Evolutionary conservation across 2,329 filamentous ascomycete species (phyloP), one percentile per base, ranked within the genome.

Genomic region (Apiospora sp.): DNA sequence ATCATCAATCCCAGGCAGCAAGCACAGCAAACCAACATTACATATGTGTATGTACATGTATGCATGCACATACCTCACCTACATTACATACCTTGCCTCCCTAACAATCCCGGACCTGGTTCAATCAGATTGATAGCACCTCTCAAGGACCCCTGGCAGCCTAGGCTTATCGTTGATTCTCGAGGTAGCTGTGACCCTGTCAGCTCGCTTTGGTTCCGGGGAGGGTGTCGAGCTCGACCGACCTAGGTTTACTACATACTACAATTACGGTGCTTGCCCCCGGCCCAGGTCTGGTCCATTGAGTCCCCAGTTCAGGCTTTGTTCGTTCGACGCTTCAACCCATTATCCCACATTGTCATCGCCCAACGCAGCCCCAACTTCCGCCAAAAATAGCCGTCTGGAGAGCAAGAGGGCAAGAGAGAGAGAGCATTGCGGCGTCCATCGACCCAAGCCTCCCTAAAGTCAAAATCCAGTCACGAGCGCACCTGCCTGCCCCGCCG

Each of bases 401-500:
- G 37, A 8, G 10, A 10, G 37, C 8, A 41, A 41, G 37, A 41
- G 37, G 10, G 37, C 8, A 22, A 49, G 46, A 49, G 7, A n/a
- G 46, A 48, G 22, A 49, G 1, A 49, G 46, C n/a, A 8, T 24
- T n/a, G 30, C 58, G 58, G 30, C 10, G 34, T 64, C 58, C 30
- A 34, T 41, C 34, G 22, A 64, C 30, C 58, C 58, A 64, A 64
- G 58, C 58, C 34, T 64, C 58, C 58, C 58, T n/a, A 64, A 64
- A 64, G 58, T 64, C 58, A 64, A 64, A 64, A 64, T n/a, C 58
- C 58, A n/a, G 58, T 69, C 67, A 69, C 67, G 67, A 69, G 67
- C 44, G 44, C 44, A 34, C 44, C 67, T 49, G 44, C 67, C 67
- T 49, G 67, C 44, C 44, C 67, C 44, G 67, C 67, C 44, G 30